Conservation (phyloP, 2,329 filamentous ascomycete species). For the Waltergamsia citrina region DNA sequence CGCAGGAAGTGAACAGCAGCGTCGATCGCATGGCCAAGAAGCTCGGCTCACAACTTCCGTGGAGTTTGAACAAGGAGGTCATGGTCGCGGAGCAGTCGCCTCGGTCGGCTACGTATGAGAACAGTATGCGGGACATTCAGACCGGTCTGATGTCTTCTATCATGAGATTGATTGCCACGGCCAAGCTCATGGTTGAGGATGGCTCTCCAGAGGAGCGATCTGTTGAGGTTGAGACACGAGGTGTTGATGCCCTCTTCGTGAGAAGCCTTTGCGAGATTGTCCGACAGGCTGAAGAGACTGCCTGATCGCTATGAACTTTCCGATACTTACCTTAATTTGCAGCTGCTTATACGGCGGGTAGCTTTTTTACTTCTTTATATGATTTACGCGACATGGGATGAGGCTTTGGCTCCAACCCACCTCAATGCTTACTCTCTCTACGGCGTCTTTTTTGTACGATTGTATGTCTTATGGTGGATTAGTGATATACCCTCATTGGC, state of each 20-base stretch:
- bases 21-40: conserved; percentile 14
- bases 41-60: conserved; percentile 14
- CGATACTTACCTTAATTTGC: no score
- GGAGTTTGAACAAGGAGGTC: conserved; percentile 15
- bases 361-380: no score
- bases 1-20: conserved; percentile 4
- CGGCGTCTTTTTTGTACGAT: no score
- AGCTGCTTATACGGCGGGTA: no score
- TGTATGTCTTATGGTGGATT: background rate
- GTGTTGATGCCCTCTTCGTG: conserved; percentile 26
- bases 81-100: conserved; percentile 9
- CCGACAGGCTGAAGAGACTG: conserved; percentile 22
- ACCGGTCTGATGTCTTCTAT: conserved; percentile 41
- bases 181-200: conserved; percentile 25
- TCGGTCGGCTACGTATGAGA: conserved; percentile 16
- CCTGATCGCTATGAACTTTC: no score
- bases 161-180: conserved; percentile 37
- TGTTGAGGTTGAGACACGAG: conserved; percentile 17
- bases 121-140: conserved; percentile 33
- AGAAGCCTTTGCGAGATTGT: conserved; percentile 33
- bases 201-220: conserved; percentile 16
- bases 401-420: no score
- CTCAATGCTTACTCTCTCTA: no score
- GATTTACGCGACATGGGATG: no score
- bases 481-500: background rate